These are phyloP conservation scores for Leishmania tarentolae DNA, from an alignment of 208 protist genomes.

Conservation along the genomic window DNA sequence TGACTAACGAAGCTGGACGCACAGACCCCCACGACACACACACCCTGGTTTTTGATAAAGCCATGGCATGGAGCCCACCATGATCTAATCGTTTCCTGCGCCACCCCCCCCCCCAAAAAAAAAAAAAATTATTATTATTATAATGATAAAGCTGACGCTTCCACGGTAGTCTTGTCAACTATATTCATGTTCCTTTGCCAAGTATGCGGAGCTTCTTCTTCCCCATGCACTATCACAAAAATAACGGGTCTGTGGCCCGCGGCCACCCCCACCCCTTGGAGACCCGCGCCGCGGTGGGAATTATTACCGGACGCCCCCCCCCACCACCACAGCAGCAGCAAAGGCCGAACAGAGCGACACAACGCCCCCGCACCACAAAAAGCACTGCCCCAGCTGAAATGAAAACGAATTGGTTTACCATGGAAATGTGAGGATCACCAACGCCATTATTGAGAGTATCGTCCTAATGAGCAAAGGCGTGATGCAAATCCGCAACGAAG, in stretches of 20 bases:
- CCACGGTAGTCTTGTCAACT: constrained; percentile 29
- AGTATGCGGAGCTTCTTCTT: constrained; percentile 3
- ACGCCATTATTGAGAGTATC: constrained; percentile 25
- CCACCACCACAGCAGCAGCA: too few species aligned
- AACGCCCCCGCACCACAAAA: constrained; percentile 28
- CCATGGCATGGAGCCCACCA: too few species aligned
- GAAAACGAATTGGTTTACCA: constrained; percentile 39
- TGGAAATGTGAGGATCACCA: constrained; percentile 35
- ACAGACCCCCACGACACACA: constrained; percentile 19
- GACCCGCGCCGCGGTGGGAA: constrained; percentile 13
- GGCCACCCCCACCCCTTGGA: constrained; percentile 21
- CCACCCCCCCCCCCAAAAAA: too few species aligned
- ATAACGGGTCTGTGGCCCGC: constrained; percentile 20
- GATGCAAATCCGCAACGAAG: constrained; percentile 13
- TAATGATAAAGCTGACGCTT: too few species aligned
- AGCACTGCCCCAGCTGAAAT: constrained; percentile 38
- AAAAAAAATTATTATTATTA: too few species aligned
- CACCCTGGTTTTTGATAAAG: too few species aligned
- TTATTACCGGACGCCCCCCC: constrained; percentile 27
- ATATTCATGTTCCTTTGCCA: constrained; percentile 31
- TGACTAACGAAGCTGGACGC: neutral
- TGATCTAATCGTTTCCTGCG: too few species aligned
- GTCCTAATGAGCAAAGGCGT: constrained; percentile 35
- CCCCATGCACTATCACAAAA: neutral
- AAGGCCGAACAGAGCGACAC: constrained; percentile 1